Evolutionary conservation across 805 yeast genomes (phyloP).

Genomic region (Metschnikowia proteae): DNA sequence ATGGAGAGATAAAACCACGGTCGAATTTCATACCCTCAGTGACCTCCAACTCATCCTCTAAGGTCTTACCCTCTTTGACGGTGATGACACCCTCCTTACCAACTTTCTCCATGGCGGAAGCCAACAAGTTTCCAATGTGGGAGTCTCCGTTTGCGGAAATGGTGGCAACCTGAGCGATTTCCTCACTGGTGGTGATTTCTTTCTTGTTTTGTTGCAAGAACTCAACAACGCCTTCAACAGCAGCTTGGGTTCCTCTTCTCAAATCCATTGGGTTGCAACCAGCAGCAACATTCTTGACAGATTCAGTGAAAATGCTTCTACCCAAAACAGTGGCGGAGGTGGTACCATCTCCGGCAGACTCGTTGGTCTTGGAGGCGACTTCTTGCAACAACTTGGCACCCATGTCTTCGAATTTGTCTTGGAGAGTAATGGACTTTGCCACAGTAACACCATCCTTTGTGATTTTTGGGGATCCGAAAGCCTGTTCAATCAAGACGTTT

Average conservation of each 20-base stretch:
- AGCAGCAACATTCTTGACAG: slow-evolving; percentile 95
- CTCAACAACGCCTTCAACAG: slow-evolving; percentile 87
- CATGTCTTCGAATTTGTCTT: slow-evolving; percentile 91
- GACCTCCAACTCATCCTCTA: slow-evolving; percentile 93
- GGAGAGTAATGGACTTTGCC: slow-evolving; percentile 75
- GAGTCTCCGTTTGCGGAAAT: slow-evolving; percentile 95
- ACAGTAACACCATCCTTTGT: slow-evolving; percentile 99
- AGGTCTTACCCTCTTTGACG: slow-evolving; percentile 94
- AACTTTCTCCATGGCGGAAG: slow-evolving; percentile 96
- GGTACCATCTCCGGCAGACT: slow-evolving; percentile 98
- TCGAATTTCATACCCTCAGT: slow-evolving; percentile 98
- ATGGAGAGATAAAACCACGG: slow-evolving; percentile 95
- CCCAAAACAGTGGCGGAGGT: slow-evolving; percentile 97
- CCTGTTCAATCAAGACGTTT: slow-evolving; percentile 93
- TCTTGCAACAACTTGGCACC: slow-evolving; percentile 95
- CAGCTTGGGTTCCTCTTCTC: slow-evolving; percentile 96
- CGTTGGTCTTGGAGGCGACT: slow-evolving; percentile 95
- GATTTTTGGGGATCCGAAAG: slow-evolving; percentile 94
- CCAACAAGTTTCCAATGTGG: slow-evolving; percentile 87
- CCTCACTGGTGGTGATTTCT: slow-evolving; percentile 89
- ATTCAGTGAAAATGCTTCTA: slow-evolving; percentile 90
- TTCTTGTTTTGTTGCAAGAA: slow-evolving; percentile 82
- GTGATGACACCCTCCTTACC: slow-evolving; percentile 99
- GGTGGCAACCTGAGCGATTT: slow-evolving; percentile 97
- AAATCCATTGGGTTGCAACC: slow-evolving; percentile 99